Evolutionary conservation across 1,284 basidiomycete species (phyloP), one percentile per base, ranked within the genome.

Genomic region (Veloboletus limbatus): DNA sequence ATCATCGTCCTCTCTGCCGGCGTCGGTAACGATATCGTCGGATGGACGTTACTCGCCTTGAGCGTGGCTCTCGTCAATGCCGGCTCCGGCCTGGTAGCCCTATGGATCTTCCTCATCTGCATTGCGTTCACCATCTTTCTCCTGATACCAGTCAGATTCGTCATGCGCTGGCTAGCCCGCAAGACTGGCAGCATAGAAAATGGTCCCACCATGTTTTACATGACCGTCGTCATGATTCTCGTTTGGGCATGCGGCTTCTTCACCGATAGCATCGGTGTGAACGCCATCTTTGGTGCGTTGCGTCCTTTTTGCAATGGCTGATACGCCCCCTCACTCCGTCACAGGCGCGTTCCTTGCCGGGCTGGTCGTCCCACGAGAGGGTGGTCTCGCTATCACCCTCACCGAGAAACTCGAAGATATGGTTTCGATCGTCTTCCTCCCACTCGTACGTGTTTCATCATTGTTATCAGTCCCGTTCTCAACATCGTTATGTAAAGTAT

Each of bases 21-120:
- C 28, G 91, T 98, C 2, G 92, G 87, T 7, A 97, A 97, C 69
- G 93, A 88, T 58, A 81, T 88, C 51, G 70, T 86, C 20, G 93
- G 85, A 2, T 88, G 86, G 86, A 75, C 71, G 0, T 68, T 88
- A 1, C 73, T 88, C 1, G 94, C 94, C 0, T 74, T 98, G 35
- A 88, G 87, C n/a, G 87, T 97, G 6, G 91, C 93, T 0, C 81
- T 98, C 33, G 91, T 94, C 48, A 97, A 95, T 53, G 88, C 88
- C 0, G 75, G 81, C 2, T 77, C 78, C 0, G 88, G 88, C 2
- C 64, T 88, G 1, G 82, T 78, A 0, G 89, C 91, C 0, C 71
- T 96, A 10, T 95, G 85, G 69, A 85, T 92, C 50, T 72, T 95
- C 8, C 72, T 96, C n/a, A 72, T 74, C 20, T 88, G 88, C 43